Conservation (phyloP, 2,329 filamentous ascomycete species). For the Akanthomyces lecanii region DNA sequence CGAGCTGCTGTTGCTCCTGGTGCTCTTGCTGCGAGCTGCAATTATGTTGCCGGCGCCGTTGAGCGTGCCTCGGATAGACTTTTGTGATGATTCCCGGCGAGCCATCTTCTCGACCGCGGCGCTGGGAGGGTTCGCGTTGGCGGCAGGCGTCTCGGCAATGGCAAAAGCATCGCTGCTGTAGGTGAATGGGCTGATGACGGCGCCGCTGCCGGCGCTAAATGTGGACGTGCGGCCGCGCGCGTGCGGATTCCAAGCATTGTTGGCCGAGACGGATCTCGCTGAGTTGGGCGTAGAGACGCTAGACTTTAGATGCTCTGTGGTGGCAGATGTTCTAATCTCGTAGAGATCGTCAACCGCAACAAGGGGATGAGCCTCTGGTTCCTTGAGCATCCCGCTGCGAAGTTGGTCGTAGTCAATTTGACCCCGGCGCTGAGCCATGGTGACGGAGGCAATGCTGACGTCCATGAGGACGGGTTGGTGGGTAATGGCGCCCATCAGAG, state of each 20-base stretch:
- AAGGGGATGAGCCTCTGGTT: conserved; percentile 23
- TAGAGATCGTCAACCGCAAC: conserved; percentile 58
- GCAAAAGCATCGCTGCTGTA: conserved; percentile 40
- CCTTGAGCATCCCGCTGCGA: conserved; percentile 25
- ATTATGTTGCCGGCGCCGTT: conserved; percentile 16
- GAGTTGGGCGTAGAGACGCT: conserved; percentile 34
- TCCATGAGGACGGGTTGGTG: conserved; percentile 89
- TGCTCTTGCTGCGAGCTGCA: conserved; percentile 9
- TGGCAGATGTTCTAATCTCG: conserved; percentile 70
- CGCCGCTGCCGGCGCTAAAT: conserved; percentile 22
- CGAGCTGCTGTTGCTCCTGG: conserved; percentile 23
- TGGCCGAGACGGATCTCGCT: conserved; percentile 31
- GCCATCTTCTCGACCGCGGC: conserved; percentile 28
- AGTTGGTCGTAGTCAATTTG: conserved; percentile 36
- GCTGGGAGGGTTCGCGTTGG: conserved; percentile 34
- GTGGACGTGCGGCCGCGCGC: conserved; percentile 36
- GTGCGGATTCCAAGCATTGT: conserved; percentile 26
- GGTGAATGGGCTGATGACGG: conserved; percentile 34
- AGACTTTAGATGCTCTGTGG: conserved; percentile 65
- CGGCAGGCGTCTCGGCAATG: conserved; percentile 38
- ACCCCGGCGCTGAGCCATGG: conserved; percentile 70
- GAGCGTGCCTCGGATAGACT: conserved; percentile 11
- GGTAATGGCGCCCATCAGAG: conserved; percentile 85
- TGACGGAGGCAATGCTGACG: conserved; percentile 84
- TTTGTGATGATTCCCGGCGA: conserved; percentile 27